Conservation (phyloP, 2,329 filamentous ascomycete species). For the Pseudogymnoascus sp. region DNA sequence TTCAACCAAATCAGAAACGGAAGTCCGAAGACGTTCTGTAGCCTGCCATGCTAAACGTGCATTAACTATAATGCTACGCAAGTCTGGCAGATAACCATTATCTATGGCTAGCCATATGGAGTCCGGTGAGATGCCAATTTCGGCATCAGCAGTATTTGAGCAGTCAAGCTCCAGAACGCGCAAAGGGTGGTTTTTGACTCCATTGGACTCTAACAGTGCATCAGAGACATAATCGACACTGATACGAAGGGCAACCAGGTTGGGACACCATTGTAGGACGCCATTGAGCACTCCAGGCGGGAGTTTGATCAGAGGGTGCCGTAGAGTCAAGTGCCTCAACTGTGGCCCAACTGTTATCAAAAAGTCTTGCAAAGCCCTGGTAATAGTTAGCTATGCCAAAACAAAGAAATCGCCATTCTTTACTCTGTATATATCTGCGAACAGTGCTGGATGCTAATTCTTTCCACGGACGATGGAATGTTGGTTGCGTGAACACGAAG, state of each 20-base stretch:
- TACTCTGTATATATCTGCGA: constrained; percentile 19
- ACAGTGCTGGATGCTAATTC: constrained; percentile 28
- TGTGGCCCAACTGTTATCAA: constrained; percentile 21
- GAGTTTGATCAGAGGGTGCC: constrained; percentile 26
- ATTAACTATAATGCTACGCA: constrained; percentile 27
- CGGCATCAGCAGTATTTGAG: constrained; percentile 20
- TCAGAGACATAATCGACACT: constrained; percentile 27
- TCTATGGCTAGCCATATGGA: constrained; percentile 25
- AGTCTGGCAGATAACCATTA: constrained; percentile 19
- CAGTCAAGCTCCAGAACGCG: constrained; percentile 28
- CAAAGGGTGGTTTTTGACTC: constrained; percentile 19
- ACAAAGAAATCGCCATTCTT: neutral
- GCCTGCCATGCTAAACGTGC: constrained; percentile 25
- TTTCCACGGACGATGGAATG: constrained; percentile 18
- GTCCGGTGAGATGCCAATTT: constrained; percentile 20
- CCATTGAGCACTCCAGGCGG: constrained; percentile 19
- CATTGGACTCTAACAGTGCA: constrained; percentile 18
- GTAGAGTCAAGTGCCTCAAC: constrained; percentile 26
- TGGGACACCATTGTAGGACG: constrained; percentile 21
- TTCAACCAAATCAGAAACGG: constrained; percentile 22
- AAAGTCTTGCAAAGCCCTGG: constrained; percentile 15
- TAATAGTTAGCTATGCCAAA: neutral
- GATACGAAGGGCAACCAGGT: constrained; percentile 23
- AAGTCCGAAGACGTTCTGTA: constrained; percentile 17
- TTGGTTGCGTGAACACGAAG: constrained; percentile 19